Percentiles rank a stretch among this genome's conserved stretches.
phyloP scores from a whole-genome alignment of 371 early-diverging fungal species.

The Conidiobolus incongruus region DNA sequence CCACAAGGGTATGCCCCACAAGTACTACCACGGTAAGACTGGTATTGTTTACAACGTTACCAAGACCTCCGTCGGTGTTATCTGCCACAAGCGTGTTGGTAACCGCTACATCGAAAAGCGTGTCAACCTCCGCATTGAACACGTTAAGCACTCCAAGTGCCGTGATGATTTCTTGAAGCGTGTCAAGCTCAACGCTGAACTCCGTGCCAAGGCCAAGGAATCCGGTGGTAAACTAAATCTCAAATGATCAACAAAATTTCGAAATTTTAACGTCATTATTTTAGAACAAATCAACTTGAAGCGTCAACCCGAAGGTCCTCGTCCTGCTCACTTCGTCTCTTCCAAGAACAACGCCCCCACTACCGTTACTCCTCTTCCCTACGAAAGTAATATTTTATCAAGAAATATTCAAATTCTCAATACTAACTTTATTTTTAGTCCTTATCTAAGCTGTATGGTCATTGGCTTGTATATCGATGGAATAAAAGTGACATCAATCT shows the following conservation, averaged over 20 bases:
- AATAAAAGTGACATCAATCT: no score
- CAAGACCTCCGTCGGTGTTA: conserved; percentile 95
- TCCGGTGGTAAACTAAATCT: conserved; percentile 14
- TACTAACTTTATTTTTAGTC: no score
- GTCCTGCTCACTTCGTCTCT: conserved; percentile 74
- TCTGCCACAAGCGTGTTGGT: conserved; percentile 95
- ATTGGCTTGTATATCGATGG: no score
- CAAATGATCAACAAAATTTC: neutral
- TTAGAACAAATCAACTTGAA: conserved; percentile 51
- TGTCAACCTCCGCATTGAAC: conserved; percentile 97
- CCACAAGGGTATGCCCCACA: conserved; percentile 99
- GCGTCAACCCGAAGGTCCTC: conserved; percentile 85
- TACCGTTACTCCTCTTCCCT: conserved; percentile 83
- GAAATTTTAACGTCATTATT: conserved; percentile 6
- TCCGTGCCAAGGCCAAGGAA: conserved; percentile 41
- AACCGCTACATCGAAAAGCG: conserved; percentile 97
- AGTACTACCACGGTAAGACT: conserved; percentile 99
- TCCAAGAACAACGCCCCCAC: conserved; percentile 72
- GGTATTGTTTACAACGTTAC: conserved; percentile 98
- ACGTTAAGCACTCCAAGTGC: conserved; percentile 99
- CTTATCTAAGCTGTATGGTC: no score
- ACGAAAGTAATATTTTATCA: no score
- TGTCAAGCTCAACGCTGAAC: conserved; percentile 82
- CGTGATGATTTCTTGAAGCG: conserved; percentile 95
- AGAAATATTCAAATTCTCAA: no score